phyloP scores from a whole-genome alignment of 2,329 filamentous ascomycete genomes.

The Colletotrichum sp. region DNA sequence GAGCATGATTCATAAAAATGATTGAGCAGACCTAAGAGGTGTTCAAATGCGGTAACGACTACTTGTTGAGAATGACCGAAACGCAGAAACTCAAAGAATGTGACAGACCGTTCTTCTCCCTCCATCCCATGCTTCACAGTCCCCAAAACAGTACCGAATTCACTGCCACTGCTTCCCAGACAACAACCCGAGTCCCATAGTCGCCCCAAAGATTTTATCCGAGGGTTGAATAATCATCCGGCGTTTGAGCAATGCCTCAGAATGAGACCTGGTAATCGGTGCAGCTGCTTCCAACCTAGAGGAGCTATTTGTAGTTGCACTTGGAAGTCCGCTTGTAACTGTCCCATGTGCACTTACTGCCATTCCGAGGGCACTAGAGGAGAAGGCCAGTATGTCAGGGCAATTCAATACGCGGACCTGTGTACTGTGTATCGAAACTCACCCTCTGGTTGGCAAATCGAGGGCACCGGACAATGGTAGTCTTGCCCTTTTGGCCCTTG shows the following conservation, averaged over 20 bases:
- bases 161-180: not conserved
- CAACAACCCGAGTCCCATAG: too few species aligned
- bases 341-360: not conserved
- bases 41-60: not conserved
- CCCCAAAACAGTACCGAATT: rapidly evolving
- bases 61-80: rapidly evolving
- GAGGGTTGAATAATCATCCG: too few species aligned
- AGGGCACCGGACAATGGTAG: not conserved
- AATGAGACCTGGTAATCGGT: too few species aligned
- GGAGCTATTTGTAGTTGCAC: not conserved
- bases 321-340: not conserved
- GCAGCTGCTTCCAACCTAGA: not conserved
- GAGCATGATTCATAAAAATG: rapidly evolving
- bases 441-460: not conserved
- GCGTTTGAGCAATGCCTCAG: too few species aligned
- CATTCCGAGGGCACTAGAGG: not conserved
- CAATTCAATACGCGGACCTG: rapidly evolving
- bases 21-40: not conserved
- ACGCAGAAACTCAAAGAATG: not conserved
- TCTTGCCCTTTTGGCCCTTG: not conserved
- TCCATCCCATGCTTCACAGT: rapidly evolving
- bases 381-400: rapidly evolving
- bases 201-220: too few species aligned
- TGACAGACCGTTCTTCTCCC: rapidly evolving
- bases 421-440: not conserved